These are phyloP conservation scores for Skeletonema tropicum DNA, from an alignment of 108 stramenopile genomes.

Conservation along the genomic window DNA sequence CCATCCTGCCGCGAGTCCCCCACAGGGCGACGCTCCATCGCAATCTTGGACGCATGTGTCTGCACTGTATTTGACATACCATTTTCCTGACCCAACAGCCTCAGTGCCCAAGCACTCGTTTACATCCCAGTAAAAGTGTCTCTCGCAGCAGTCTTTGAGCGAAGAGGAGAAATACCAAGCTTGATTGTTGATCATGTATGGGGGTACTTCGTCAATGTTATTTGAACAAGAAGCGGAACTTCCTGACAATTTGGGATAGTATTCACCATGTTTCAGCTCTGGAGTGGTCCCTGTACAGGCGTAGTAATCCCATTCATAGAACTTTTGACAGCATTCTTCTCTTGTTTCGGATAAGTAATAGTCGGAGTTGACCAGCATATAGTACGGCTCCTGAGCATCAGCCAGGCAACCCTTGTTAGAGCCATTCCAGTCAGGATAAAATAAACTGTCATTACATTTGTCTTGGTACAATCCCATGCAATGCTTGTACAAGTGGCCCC, in stretches of 20 bases:
- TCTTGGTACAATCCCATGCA: not conserved
- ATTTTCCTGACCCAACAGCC: not conserved
- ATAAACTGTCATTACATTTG: not conserved
- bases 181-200: conserved; percentile 13
- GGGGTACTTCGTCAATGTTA: not conserved
- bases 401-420: not conserved
- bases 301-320: not conserved
- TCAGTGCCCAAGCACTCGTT: not conserved
- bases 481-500: not conserved
- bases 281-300: not conserved
- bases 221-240: not conserved
- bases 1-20: too few relatives aligned
- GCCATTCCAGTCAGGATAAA: not conserved
- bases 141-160: not conserved
- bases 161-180: not conserved
- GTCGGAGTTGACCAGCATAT: not conserved
- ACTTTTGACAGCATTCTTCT: conserved; percentile 2
- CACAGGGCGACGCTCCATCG: too few relatives aligned
- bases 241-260: too few relatives aligned
- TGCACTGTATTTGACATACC: too few relatives aligned
- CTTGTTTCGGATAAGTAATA: not conserved
- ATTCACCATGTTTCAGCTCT: not conserved
- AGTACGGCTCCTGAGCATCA: conserved; percentile 1
- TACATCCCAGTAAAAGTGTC: not conserved
- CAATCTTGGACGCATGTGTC: too few relatives aligned